phyloP scores from a whole-genome alignment of 352 stramenopile species.

The Aphanomyces euteiches region DNA sequence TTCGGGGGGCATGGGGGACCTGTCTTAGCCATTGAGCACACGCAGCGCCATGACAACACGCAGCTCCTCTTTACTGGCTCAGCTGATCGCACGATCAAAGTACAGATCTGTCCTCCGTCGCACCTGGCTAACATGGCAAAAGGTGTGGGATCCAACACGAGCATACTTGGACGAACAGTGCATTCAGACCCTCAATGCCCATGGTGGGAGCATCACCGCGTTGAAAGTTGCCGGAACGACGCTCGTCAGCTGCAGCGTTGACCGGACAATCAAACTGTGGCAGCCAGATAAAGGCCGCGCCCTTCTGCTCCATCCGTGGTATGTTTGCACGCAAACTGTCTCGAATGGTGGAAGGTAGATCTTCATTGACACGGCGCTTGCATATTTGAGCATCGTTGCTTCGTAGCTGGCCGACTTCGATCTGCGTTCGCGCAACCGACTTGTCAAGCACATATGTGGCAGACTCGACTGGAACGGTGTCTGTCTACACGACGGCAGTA shows the following conservation, averaged over 20 bases:
- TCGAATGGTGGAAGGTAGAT: constrained; percentile 38
- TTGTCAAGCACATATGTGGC: constrained; percentile 54
- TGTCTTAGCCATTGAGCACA: constrained; percentile 52
- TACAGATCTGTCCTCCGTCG: constrained; percentile 26
- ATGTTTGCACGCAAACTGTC: constrained; percentile 54
- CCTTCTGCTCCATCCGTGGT: constrained; percentile 68
- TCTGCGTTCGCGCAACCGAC: constrained; percentile 51
- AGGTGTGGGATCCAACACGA: constrained; percentile 50
- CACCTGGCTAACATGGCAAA: background rate
- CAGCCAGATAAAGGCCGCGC: constrained; percentile 50
- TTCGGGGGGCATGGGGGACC: constrained; percentile 52
- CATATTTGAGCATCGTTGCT: background rate
- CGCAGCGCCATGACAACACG: constrained; percentile 40
- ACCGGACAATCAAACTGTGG: constrained; percentile 69
- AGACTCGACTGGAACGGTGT: constrained; percentile 57
- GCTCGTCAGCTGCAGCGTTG: constrained; percentile 70
- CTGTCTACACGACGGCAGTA: constrained; percentile 46
- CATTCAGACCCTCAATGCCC: constrained; percentile 60
- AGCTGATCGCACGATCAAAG: constrained; percentile 60
- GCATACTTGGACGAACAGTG: constrained; percentile 38
- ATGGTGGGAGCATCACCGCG: constrained; percentile 51
- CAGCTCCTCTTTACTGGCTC: constrained; percentile 63
- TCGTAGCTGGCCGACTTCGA: constrained; percentile 47
- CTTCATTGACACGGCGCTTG: too few species aligned
- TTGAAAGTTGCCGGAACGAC: constrained; percentile 44